Base-by-base conservation (phyloP, 768 basidiomycete species). In the Termitomyces sp. region DNA sequence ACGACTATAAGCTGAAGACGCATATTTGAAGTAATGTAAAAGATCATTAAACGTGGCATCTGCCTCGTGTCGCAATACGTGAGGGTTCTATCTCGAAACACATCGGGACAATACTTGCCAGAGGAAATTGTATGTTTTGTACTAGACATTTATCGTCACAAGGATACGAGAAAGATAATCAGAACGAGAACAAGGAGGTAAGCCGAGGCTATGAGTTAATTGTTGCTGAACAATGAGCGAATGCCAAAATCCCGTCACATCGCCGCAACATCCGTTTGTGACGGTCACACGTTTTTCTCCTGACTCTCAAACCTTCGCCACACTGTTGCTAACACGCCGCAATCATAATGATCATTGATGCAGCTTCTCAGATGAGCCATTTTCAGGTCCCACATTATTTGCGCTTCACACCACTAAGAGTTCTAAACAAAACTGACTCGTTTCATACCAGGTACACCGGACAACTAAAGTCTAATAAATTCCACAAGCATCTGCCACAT, bases 11-110 rank as follows among this genome's bases (percentile, higher is more conserved):
- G 79, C 77, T 6, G 80, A 81, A 11, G 82, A 78, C 1, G 82
- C 78, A 57, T 82, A 83, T 65, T 81, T 80, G 73, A 81, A 79
- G 69, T 83, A 82, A 59, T 77, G 74, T 1, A 80, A 65, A 6
- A 84, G 69, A 54, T 81, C 73, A 34, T 76, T 64, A 61, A 74
- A 81, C 7, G 72, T 63, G n/a, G 46, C 38, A 27, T 74, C 77
- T 78, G 57, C 54, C 17, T 43, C 43, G 32, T 32, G 11, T 42
- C 11, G 25, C 40, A 27, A 12, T 53, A 4, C 21, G 4, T 43
- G 29, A 42, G 21, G 14, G 17, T 23, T 8, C 8, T 23, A 2
- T 43, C 29, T 25, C 19, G 23, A 23, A 32, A 10, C 10, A 44
- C 43, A 44, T 51, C 10, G 4, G 11, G n/a, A 2, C 12, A 5